Percentiles rank a stretch among this genome's conserved stretches.
These are phyloP conservation scores for Thoreauomyces humboldtii DNA, from an alignment of 192 early-diverging fungal species.

Conservation along the genomic window DNA sequence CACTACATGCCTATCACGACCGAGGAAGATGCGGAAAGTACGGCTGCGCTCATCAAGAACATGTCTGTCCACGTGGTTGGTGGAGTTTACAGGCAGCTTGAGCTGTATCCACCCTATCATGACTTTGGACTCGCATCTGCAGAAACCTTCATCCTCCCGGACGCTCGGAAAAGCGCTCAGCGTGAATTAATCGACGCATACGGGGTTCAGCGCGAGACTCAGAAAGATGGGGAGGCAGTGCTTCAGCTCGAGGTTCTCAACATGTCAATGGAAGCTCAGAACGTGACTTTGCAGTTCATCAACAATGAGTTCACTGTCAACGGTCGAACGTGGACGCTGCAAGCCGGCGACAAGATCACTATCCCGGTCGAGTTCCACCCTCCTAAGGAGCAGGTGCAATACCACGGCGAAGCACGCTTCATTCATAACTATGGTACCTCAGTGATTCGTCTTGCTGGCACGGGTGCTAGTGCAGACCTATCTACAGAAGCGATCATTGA, in stretches of 20 bases:
- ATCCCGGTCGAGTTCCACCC: conserved; percentile 63
- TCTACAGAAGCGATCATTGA: conserved; percentile 42
- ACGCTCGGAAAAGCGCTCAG: conserved; percentile 21
- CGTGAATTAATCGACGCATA: conserved; percentile 18
- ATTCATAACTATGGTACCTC: conserved; percentile 50
- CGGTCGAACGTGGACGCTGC: conserved; percentile 48
- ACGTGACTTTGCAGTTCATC: conserved; percentile 48
- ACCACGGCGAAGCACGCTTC: conserved; percentile 56
- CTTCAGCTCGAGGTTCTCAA: conserved; percentile 46
- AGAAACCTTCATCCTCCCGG: conserved; percentile 30
- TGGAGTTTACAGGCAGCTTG: conserved; percentile 45
- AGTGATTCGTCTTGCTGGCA: conserved; percentile 47
- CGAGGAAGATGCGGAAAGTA: conserved; percentile 32
- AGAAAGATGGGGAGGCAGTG: conserved; percentile 18
- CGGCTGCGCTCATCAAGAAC: conserved; percentile 28
- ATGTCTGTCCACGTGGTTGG: conserved; percentile 43
- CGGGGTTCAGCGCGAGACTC: conserved; percentile 27
- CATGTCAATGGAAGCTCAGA: conserved; percentile 56
- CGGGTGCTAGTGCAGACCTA: conserved; percentile 59
- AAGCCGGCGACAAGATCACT: conserved; percentile 49
- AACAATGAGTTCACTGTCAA: conserved; percentile 50
- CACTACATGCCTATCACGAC: conserved; percentile 54
- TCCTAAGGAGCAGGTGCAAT: conserved; percentile 54
- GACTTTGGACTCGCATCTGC: conserved; percentile 56
- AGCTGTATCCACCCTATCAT: conserved; percentile 49